Base-by-base conservation (phyloP, 345 rosid species). In the Hibiscus mutabilis region DNA sequence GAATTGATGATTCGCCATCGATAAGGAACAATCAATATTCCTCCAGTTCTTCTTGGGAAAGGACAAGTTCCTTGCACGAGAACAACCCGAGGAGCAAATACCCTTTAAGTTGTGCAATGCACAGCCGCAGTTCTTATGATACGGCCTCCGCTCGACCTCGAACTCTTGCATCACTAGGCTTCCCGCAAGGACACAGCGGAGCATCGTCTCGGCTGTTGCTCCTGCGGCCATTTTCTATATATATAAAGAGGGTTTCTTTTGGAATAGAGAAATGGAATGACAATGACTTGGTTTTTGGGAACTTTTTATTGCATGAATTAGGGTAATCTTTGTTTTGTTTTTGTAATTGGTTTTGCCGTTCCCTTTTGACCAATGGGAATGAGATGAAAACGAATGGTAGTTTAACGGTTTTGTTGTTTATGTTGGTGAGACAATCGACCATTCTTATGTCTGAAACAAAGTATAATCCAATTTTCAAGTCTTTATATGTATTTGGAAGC, bases 51-150 rank as follows among this genome's bases (percentile, higher is more conserved):
- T 75, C 72, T 25, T 68, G 19, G 68, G 52, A 21, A 72, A 75
- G 0, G 52, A 68, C 1, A 35, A 6, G 40, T 35, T 35, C 40
- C 40, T 35, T 35, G 60, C 6, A 19, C 5, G 62, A 68, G 57
- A 47, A 63, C 67, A 75, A 62, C 13, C 53, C 13, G 3, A n/a
- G 1, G 64, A 15, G 57, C 68, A 18, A 15, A n/a, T 35, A 40
- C 71, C 71, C 24, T 75, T 75, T 14, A 56, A 25, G 27, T 53
- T 65, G 75, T 79, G 82, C 13, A 79, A 24, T 12, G 79, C 75
- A 42, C 79, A 79, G 18, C 76, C 22, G 8, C 79, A 79, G 60
- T 76, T 76, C 52, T 66, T 33, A 57, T 79, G 79, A 51, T 79
- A 76, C 0, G 82, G 79, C 64, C 77, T 47, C 25, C 77, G 64